Conservation (phyloP, 371 early-diverging fungal species). For the Syncephalastrum contaminatum region DNA sequence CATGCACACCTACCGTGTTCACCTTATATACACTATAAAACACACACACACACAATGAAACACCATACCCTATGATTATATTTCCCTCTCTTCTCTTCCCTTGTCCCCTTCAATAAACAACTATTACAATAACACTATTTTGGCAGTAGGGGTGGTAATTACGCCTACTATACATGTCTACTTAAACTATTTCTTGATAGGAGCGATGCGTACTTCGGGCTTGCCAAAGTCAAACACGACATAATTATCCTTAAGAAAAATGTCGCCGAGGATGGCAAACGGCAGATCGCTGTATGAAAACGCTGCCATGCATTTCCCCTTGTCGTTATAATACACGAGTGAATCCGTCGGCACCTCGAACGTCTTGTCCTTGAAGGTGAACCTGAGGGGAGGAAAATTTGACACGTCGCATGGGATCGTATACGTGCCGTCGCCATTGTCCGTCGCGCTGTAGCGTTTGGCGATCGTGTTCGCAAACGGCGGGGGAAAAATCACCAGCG, state of each 20-base stretch:
- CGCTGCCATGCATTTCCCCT: slow-evolving; percentile 20
- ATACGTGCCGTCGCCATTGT: slow-evolving; percentile 27
- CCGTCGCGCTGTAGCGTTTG: slow-evolving; percentile 16
- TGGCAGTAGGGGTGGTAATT: neutral
- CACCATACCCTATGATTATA: slow-evolving; percentile 4
- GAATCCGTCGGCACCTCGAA: slow-evolving; percentile 23
- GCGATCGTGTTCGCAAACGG: slow-evolving; percentile 22
- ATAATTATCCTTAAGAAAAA: slow-evolving; percentile 52
- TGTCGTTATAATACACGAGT: slow-evolving; percentile 17
- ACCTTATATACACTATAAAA: neutral
- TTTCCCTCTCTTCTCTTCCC: slow-evolving; percentile 2
- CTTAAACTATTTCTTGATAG: slow-evolving; percentile 7
- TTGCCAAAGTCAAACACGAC: slow-evolving; percentile 36
- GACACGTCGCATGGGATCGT: slow-evolving; percentile 23
- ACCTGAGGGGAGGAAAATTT: slow-evolving; percentile 7
- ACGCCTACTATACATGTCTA: neutral
- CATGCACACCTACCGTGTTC: neutral
- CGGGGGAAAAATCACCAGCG: slow-evolving; percentile 19
- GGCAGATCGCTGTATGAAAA: slow-evolving; percentile 27
- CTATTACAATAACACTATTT: neutral
- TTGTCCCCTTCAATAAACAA: neutral
- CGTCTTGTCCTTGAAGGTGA: slow-evolving; percentile 17
- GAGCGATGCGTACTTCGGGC: slow-evolving; percentile 25
- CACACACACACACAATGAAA: too few species aligned
- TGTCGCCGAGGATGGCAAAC: slow-evolving; percentile 44